Conservation (phyloP, 2,329 filamentous ascomycete genomes). For the Emydomyces testavorans region DNA sequence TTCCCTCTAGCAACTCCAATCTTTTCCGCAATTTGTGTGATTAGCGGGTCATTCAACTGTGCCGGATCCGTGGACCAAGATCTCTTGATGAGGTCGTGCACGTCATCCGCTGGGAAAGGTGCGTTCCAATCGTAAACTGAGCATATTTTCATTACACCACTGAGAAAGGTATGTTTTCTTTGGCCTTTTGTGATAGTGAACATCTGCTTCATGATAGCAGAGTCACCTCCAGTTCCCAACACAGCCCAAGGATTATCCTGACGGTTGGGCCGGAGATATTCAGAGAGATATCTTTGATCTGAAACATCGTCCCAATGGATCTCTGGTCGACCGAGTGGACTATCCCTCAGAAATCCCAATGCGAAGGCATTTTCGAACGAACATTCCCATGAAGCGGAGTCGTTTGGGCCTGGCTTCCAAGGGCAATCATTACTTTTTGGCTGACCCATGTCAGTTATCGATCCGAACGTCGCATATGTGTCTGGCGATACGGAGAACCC, state of each 20-base stretch:
- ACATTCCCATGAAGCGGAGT: constrained; percentile 12
- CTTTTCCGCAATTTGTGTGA: constrained; percentile 11
- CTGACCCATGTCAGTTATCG: neutral
- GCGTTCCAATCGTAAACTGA: constrained; percentile 10
- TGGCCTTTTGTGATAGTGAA: constrained; percentile 13
- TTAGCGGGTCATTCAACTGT: constrained; percentile 8
- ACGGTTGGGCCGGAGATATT: constrained; percentile 10
- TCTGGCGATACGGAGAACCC: constrained; percentile 14
- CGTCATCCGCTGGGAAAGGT: constrained; percentile 9
- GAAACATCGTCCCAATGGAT: constrained; percentile 14
- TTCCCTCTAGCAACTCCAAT: constrained; percentile 3
- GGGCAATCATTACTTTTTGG: constrained; percentile 8
- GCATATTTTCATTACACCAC: constrained; percentile 8
- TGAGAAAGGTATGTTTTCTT: constrained; percentile 12
- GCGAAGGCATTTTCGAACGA: constrained; percentile 11
- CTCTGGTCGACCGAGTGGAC: constrained; percentile 10
- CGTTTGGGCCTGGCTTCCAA: constrained; percentile 5
- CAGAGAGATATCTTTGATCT: constrained; percentile 5
- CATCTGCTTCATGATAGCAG: constrained; percentile 14
- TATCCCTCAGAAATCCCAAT: neutral
- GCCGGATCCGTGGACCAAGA: constrained; percentile 12
- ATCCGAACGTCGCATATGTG: constrained; percentile 10
- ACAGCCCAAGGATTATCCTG: constrained; percentile 13
- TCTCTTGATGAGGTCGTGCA: constrained; percentile 12
- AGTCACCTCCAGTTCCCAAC: constrained; percentile 11